These are phyloP conservation scores for Herpetospermum pedunculosum DNA, from an alignment of 306 rosid genomes.

Conservation along the genomic window DNA sequence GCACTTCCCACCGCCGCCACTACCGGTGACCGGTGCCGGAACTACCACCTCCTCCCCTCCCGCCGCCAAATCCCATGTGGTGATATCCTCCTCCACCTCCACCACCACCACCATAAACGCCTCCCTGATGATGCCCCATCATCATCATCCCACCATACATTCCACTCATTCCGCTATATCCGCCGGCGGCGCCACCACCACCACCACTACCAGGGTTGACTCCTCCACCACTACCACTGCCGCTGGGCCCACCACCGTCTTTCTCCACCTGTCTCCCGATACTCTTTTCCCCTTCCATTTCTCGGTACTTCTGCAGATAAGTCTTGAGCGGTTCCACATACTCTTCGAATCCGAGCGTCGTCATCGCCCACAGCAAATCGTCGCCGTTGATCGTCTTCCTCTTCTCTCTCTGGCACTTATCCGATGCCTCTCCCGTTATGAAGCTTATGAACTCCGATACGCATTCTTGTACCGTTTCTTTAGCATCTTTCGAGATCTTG, in stretches of 20 bases:
- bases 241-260: conserved; percentile 20
- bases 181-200: conserved; percentile 21
- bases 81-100: conserved; percentile 40
- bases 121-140: conserved; percentile 44
- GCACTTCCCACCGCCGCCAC: conserved; percentile 12
- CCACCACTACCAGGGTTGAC: conserved; percentile 13
- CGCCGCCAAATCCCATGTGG: conserved; percentile 15
- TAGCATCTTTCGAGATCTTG: conserved; percentile 60
- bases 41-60: conserved; percentile 15
- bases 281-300: conserved; percentile 51
- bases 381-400: conserved; percentile 70
- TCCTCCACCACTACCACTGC: conserved; percentile 19
- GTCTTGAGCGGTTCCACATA: conserved; percentile 50
- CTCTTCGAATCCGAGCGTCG: conserved; percentile 54
- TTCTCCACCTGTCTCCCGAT: conserved; percentile 29
- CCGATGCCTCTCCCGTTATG: conserved; percentile 56
- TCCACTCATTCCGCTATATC: conserved; percentile 31
- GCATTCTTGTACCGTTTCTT: conserved; percentile 57
- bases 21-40: conserved; percentile 9
- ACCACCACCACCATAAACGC: conserved; percentile 33
- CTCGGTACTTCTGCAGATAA: conserved; percentile 52
- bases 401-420: conserved; percentile 64
- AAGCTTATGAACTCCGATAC: conserved; percentile 65
- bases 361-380: conserved; percentile 60
- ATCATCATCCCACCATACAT: conserved; percentile 47